Conservation (phyloP, 2,329 filamentous ascomycete genomes). For the Paraphoma chrysanthemicola region DNA sequence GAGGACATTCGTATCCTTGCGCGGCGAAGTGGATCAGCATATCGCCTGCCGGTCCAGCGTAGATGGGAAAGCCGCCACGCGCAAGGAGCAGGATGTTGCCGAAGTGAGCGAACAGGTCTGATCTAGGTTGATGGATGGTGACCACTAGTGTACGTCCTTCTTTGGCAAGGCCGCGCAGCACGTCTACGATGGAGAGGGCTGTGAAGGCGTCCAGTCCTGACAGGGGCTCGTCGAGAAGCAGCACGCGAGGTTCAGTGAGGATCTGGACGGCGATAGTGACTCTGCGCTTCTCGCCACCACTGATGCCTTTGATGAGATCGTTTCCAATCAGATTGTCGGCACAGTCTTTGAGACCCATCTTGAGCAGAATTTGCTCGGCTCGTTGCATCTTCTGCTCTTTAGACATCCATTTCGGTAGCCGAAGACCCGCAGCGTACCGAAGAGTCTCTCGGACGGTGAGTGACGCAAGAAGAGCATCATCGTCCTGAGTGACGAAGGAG, state of each 20-base stretch:
- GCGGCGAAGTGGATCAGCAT: conserved; percentile 71
- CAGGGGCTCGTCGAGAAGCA: conserved; percentile 78
- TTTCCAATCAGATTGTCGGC: conserved; percentile 77
- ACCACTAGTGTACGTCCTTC: conserved; percentile 77
- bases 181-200: conserved; percentile 73
- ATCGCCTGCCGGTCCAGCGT: conserved; percentile 66
- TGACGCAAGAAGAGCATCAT: conserved; percentile 75
- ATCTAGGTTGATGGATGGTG: conserved; percentile 80
- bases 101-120: conserved; percentile 74
- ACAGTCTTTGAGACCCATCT: conserved; percentile 80
- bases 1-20: conserved; percentile 69
- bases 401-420: conserved; percentile 74
- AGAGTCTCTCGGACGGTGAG: conserved; percentile 79
- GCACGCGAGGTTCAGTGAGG: conserved; percentile 74
- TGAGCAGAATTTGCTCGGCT: conserved; percentile 74
- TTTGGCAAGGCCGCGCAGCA: conserved; percentile 71
- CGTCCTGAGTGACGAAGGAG: conserved; percentile 80
- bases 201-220: conserved; percentile 81
- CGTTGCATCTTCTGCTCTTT: conserved; percentile 70
- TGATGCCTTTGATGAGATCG: conserved; percentile 78
- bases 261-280: conserved; percentile 81
- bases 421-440: conserved; percentile 69
- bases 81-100: conserved; percentile 75
- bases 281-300: conserved; percentile 78
- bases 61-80: conserved; percentile 72